A percentile compares a stretch with the other conserved stretches of the same genome.
Conservation (phyloP, 768 basidiomycete species). For the Hygrocybe punicea region DNA sequence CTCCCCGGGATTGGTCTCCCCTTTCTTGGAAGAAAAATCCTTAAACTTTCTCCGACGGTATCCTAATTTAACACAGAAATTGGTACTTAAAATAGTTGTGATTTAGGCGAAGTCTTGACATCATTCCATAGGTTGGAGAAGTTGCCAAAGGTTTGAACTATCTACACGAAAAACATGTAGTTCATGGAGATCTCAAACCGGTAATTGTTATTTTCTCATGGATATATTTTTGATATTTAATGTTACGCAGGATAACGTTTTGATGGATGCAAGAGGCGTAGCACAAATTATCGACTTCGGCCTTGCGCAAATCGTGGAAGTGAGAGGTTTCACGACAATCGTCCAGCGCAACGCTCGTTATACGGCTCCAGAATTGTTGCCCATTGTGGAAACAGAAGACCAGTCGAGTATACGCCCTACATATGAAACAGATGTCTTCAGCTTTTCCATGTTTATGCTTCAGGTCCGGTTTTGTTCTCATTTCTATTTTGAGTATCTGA, state of each 20-base stretch:
- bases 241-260: background rate
- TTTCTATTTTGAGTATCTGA: no score
- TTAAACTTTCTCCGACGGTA: no score
- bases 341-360: background rate
- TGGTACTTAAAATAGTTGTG: no score
- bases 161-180: background rate
- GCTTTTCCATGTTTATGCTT: no score
- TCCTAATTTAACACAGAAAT: no score
- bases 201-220: background rate
- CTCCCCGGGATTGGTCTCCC: no score
- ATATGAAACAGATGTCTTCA: no score
- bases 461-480: no score
- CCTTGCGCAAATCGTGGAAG: background rate
- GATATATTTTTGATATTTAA: background rate
- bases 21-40: no score
- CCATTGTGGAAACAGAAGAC: no score
- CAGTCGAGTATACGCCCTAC: no score
- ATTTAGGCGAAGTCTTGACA: background rate
- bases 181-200: constrained; percentile 5
- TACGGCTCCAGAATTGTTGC: background rate
- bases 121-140: background rate
- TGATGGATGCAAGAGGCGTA: background rate
- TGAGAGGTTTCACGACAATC: background rate
- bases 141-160: background rate
- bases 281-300: background rate